Conservation (phyloP, 108 stramenopile species). For the Schizochytrium sp. region DNA sequence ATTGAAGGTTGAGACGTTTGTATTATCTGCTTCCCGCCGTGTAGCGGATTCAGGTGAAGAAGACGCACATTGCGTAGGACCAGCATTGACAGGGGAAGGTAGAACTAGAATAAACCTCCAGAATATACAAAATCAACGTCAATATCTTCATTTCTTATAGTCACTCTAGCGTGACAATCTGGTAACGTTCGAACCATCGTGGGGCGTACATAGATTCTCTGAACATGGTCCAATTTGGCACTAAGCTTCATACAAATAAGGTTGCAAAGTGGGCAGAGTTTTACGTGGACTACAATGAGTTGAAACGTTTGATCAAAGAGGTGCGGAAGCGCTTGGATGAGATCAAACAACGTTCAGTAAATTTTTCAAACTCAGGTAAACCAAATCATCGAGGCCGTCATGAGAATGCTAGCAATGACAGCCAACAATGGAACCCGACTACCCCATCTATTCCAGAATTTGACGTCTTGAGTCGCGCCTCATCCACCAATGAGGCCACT, state of each 20-base stretch:
- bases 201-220: neutral
- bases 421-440: neutral
- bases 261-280: slow-evolving; percentile 64
- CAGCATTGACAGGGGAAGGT: no score
- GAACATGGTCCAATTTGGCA: slow-evolving; percentile 70
- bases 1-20: no score
- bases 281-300: slow-evolving; percentile 66
- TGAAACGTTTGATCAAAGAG: slow-evolving; percentile 66
- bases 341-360: slow-evolving; percentile 1
- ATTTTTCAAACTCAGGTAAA: neutral
- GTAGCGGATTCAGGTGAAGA: no score
- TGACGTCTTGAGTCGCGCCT: neutral
- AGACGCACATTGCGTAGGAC: no score
- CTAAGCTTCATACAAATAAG: slow-evolving; percentile 68
- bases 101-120: no score
- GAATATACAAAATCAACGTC: no score
- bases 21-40: no score
- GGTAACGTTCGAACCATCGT: no score
- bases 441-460: neutral
- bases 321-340: neutral
- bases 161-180: no score
- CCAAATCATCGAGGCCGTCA: neutral
- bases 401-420: neutral
- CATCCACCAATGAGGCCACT: neutral
- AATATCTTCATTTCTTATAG: no score